Conservation (phyloP, 495 filamentous ascomycete species). For the Cercophora newfieldiana region DNA sequence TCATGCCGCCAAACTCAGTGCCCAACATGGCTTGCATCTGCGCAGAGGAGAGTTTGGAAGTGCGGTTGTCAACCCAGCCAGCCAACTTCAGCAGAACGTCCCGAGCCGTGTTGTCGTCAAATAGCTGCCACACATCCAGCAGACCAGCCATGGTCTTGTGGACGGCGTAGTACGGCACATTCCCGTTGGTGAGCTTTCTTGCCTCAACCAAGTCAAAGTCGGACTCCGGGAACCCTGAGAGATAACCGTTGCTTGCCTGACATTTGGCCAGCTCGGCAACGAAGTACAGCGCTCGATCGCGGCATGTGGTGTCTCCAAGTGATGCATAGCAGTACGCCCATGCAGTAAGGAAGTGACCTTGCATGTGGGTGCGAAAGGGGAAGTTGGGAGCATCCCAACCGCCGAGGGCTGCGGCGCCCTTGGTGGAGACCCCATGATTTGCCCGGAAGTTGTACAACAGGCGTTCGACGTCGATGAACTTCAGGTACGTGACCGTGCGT, state of each 20-base stretch:
- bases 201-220: slow-evolving; percentile 35
- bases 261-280: slow-evolving; percentile 40
- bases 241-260: slow-evolving; percentile 43
- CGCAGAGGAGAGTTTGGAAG: slow-evolving; percentile 27
- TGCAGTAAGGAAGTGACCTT: slow-evolving; percentile 40
- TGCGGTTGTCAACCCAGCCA: slow-evolving; percentile 40
- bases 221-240: slow-evolving; percentile 41
- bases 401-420: slow-evolving; percentile 32
- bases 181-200: slow-evolving; percentile 17
- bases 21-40: slow-evolving; percentile 40
- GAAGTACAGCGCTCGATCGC: slow-evolving; percentile 34
- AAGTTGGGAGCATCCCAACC: slow-evolving; percentile 44
- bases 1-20: slow-evolving; percentile 45
- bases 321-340: slow-evolving; percentile 21
- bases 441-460: slow-evolving; percentile 41
- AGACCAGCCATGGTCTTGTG: slow-evolving; percentile 29
- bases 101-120: slow-evolving; percentile 34
- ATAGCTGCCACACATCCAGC: slow-evolving; percentile 37
- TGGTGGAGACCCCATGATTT: slow-evolving; percentile 37
- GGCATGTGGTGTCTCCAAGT: slow-evolving; percentile 31
- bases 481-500: slow-evolving; percentile 38
- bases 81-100: slow-evolving; percentile 34
- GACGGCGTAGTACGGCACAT: slow-evolving; percentile 27
- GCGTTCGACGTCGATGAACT: slow-evolving; percentile 38
- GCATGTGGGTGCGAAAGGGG: slow-evolving; percentile 40